These are phyloP conservation scores for Exsudoporus frostii DNA, from an alignment of 768 basidiomycete genomes.

Conservation along the genomic window DNA sequence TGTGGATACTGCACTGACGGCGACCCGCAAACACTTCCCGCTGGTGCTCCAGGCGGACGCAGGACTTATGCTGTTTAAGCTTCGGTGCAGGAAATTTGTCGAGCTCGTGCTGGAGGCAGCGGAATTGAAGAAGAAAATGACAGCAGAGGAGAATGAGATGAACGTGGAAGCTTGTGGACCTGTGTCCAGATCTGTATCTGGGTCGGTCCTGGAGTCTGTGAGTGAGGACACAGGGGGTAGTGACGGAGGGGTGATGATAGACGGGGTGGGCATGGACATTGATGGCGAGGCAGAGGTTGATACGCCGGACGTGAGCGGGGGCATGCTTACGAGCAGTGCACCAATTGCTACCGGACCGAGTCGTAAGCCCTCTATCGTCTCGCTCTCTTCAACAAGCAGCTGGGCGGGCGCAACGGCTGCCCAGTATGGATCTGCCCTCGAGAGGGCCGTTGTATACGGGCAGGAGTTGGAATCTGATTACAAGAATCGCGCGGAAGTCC, in stretches of 20 bases:
- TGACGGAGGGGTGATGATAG: conserved; percentile 43
- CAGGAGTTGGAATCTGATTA: conserved; percentile 68
- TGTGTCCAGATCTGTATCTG: conserved; percentile 25
- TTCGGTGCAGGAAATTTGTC: conserved; percentile 82
- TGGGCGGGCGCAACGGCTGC: conserved; percentile 27
- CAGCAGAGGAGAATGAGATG: conserved; percentile 36
- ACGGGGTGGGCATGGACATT: conserved; percentile 60
- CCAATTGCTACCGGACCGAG: conserved; percentile 33
- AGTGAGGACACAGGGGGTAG: conserved; percentile 35
- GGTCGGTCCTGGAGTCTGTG: conserved; percentile 25
- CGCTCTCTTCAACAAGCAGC: conserved; percentile 25
- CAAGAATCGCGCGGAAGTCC: conserved; percentile 60
- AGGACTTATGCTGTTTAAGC: conserved; percentile 73
- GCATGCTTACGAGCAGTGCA: conserved; percentile 15
- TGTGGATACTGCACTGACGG: conserved; percentile 62
- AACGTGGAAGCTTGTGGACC: conserved; percentile 27
- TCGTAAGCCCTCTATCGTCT: conserved; percentile 27
- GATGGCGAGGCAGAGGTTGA: conserved; percentile 35
- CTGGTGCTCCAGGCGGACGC: conserved; percentile 62
- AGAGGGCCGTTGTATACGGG: conserved; percentile 70
- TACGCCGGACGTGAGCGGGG: conserved; percentile 5
- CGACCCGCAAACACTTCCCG: conserved; percentile 56
- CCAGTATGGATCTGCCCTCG: conserved; percentile 57
- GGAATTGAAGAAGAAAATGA: conserved; percentile 64
- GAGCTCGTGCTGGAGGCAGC: conserved; percentile 74